Evolutionary conservation across 2,329 filamentous ascomycete species (phyloP).

Genomic region (Ophiostoma sp.): DNA sequence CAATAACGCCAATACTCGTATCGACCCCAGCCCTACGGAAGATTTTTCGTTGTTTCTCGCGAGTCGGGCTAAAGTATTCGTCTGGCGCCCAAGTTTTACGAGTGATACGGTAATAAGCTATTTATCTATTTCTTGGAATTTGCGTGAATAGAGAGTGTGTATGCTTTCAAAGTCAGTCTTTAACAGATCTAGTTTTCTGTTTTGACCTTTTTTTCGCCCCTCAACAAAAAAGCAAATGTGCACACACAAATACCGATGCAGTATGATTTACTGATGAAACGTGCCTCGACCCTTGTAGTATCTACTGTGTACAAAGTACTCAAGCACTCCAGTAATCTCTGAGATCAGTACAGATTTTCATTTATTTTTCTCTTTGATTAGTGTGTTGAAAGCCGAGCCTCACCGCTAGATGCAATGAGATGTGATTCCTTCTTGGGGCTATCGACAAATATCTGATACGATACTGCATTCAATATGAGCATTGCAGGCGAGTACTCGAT

Average conservation of each 20-base stretch:
- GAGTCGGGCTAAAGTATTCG: not conserved
- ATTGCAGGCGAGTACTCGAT: not conserved
- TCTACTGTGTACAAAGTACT: not conserved
- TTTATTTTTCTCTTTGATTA: not conserved
- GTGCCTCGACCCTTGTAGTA: not conserved
- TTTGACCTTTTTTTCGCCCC: not conserved
- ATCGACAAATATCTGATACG: not conserved
- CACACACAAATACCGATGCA: not conserved
- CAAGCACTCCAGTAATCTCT: not conserved
- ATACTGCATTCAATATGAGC: not conserved
- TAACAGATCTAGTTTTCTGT: not conserved
- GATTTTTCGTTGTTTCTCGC: slow-evolving; percentile 4
- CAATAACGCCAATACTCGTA: not conserved
- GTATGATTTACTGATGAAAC: not conserved
- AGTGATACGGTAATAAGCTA: not conserved
- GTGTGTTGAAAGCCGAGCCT: slow-evolving; percentile 9
- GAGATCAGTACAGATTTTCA: not conserved
- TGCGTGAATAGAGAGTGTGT: not conserved
- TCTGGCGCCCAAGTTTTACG: not conserved
- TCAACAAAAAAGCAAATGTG: not conserved
- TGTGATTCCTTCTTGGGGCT: not conserved
- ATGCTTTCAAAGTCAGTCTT: not conserved
- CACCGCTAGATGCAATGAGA: slow-evolving; percentile 10
- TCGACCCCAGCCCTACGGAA: slow-evolving; percentile 3
- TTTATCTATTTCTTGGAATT: not conserved